A percentile compares a stretch with the other conserved stretches of the same genome.
Evolutionary conservation across 306 rosid genomes (phyloP).

Genomic region (Ormosia emarginata): DNA sequence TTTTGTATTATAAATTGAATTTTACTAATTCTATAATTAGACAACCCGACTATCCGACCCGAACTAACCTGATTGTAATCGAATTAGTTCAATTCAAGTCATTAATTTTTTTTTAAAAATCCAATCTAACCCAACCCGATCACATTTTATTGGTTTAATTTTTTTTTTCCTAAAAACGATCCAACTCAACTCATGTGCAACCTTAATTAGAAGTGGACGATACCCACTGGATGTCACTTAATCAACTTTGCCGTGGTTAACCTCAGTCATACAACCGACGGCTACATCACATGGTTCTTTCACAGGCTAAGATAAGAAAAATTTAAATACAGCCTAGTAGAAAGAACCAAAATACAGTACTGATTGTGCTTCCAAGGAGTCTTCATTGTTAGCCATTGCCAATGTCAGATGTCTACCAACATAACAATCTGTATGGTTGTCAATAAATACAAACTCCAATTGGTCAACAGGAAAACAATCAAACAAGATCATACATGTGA

Average conservation of each 20-base stretch:
- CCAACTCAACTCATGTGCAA: no score
- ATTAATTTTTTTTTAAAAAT: no score
- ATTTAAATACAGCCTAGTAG: background rate
- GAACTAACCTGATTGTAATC: no score
- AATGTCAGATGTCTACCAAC: background rate
- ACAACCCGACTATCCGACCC: no score
- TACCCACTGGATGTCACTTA: background rate
- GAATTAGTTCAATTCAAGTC: no score
- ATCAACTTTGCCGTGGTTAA: background rate
- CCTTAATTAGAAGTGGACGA: background rate
- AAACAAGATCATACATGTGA: background rate
- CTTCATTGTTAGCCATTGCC: background rate
- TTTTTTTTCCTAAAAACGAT: no score
- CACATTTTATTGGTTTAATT: no score
- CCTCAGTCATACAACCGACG: constrained; percentile 11
- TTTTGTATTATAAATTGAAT: no score
- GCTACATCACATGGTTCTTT: constrained; percentile 7
- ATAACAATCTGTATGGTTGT: background rate
- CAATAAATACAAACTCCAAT: background rate
- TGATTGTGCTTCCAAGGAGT: background rate
- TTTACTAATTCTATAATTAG: no score
- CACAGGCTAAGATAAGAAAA: background rate
- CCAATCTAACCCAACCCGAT: no score
- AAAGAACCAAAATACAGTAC: background rate
- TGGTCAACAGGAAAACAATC: background rate